Conservation (phyloP, 768 basidiomycete genomes). For the Lactifluus hygrophoroides region DNA sequence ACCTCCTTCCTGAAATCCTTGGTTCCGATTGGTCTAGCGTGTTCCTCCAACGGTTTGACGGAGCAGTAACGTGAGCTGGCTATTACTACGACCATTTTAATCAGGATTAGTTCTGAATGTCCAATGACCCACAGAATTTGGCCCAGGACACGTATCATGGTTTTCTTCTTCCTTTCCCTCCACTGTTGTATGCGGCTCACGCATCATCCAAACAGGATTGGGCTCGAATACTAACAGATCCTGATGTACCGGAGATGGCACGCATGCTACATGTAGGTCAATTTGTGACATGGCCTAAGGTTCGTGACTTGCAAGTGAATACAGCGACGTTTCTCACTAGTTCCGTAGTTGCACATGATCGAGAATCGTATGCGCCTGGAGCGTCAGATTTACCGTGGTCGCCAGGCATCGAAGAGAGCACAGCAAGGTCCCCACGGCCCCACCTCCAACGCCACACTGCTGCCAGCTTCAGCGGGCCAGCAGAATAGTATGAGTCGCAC, state of each 20-base stretch:
- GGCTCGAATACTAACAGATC: slow-evolving; percentile 63
- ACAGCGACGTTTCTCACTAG: neutral
- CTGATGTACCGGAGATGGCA: slow-evolving; percentile 67
- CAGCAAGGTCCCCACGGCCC: slow-evolving; percentile 29
- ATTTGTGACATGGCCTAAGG: slow-evolving; percentile 95
- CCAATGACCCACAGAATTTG: slow-evolving; percentile 46
- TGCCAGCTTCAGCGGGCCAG: neutral
- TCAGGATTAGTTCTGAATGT: neutral
- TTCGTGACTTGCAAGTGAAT: slow-evolving; percentile 27
- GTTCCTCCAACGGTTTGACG: slow-evolving; percentile 91
- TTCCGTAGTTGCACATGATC: slow-evolving; percentile 77
- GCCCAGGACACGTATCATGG: slow-evolving; percentile 75
- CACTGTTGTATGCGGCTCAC: slow-evolving; percentile 5
- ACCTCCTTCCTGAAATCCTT: slow-evolving; percentile 85
- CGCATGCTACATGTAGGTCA: slow-evolving; percentile 86
- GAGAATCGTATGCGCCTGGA: slow-evolving; percentile 84
- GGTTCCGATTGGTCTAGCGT: slow-evolving; percentile 97
- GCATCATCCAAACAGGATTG: slow-evolving; percentile 14
- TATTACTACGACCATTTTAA: neutral
- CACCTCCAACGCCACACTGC: slow-evolving; percentile 11
- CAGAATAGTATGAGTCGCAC: slow-evolving; percentile 11
- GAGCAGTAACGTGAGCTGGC: slow-evolving; percentile 66
- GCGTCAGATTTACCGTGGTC: slow-evolving; percentile 71
- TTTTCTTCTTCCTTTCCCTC: slow-evolving; percentile 27
- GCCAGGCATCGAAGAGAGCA: slow-evolving; percentile 56